Evolutionary conservation across 2,329 filamentous ascomycete genomes (phyloP).

Genomic region (Talaromyces sp.): DNA sequence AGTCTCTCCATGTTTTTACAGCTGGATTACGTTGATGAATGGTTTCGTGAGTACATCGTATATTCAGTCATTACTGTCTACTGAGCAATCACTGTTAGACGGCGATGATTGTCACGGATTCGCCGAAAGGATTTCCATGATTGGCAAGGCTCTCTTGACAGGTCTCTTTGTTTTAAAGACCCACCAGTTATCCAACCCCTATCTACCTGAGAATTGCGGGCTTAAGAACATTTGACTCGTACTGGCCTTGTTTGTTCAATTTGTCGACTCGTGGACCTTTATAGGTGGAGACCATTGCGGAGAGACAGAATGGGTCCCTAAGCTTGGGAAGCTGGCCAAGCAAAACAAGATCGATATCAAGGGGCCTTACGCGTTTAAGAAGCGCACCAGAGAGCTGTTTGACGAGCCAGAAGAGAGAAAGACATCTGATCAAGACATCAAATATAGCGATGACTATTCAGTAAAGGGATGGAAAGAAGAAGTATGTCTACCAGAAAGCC

Average conservation of each 20-base stretch:
- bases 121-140: slow-evolving; percentile 1
- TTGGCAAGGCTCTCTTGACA: slow-evolving; percentile 8
- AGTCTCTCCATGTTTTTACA: slow-evolving; percentile 2
- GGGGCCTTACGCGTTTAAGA: slow-evolving; percentile 4
- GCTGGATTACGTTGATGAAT: slow-evolving; percentile 1
- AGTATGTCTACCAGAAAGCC: background rate
- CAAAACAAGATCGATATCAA: slow-evolving; percentile 1
- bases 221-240: slow-evolving; percentile 1
- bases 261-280: background rate
- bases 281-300: slow-evolving; percentile 4
- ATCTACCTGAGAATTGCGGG: background rate
- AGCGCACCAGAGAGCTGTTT: background rate
- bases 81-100: background rate
- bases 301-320: slow-evolving; percentile 6
- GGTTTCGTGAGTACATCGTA: slow-evolving; percentile 5
- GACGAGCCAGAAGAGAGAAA: background rate
- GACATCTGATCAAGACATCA: background rate
- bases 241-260: slow-evolving; percentile 3
- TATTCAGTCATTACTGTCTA: background rate
- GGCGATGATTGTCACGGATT: slow-evolving; percentile 4
- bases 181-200: background rate
- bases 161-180: background rate
- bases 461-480: slow-evolving; percentile 4
- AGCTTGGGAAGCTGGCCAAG: background rate
- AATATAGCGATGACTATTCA: slow-evolving; percentile 5